Base-by-base conservation (phyloP, 805 yeast genomes). In the Myxozyma monticola region DNA sequence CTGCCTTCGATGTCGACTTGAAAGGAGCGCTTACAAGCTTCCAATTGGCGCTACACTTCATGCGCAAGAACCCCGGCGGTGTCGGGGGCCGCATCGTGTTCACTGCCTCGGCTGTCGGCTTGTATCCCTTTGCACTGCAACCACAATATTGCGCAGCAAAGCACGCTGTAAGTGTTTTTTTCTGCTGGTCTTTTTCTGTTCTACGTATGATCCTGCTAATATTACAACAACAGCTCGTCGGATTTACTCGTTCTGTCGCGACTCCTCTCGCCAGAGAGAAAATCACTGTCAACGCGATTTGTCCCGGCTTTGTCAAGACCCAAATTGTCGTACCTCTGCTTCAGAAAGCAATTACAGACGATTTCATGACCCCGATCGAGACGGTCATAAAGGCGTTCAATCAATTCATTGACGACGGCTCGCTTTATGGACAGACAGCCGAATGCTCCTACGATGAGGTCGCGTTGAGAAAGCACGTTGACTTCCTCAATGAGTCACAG, bases 91-190 rank as follows among this genome's bases (percentile, higher is more conserved):
- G 21, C n/a, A 21, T 42, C 17, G 45, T 42, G 15, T 29, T 42
- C 14, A 42, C 45, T 7, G 14, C 31, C 14, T 42, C 45, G 28
- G n/a, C 31, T 14, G 45, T 30, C 5, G 45, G 45, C 4, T n/a
- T 42, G 5, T 42, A 42, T 21, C 30, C 38, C n/a, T 42, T 42
- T 21, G 7, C 37, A 2, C 33, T 38, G 10, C 31, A 42, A 17
- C 45, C 45, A 4, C 38, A 42, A 18, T 42, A 42, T 34, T 31
- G 38, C 36, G 37, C 45, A 4, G 31, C 31, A 14, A 42, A 42
- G 24, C 45, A 42, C 20, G 45, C 20, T 3, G 37, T 40, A 30
- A 9, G 44, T 29, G 21, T 18, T 20, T 10, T 14, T 30, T 14
- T 6, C 15, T n/a, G 12, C 20, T 30, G 20, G 20, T n/a, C 20